Percentiles rank a stretch among this genome's conserved stretches.
Conservation (phyloP, 164 flowering plant genomes). For the Houttuynia cordata region DNA sequence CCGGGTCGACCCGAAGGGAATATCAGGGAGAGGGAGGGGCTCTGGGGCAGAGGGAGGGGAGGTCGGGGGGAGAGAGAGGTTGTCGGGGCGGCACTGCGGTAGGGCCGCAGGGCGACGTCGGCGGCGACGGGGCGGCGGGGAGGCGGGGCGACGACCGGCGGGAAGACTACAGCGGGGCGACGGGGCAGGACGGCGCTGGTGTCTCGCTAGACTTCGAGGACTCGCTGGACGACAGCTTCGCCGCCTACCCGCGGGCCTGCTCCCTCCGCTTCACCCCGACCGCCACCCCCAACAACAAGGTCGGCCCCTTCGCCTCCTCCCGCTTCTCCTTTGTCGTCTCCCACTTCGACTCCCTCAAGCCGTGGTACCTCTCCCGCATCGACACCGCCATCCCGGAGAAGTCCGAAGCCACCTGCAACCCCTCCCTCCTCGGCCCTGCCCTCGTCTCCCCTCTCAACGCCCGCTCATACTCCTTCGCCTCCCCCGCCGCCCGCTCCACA, state of each 20-base stretch:
- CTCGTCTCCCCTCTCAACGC: conserved; percentile 82
- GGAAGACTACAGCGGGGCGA: no score
- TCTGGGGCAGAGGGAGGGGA: no score
- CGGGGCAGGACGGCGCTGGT: conserved; percentile 57
- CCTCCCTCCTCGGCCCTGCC: conserved; percentile 43
- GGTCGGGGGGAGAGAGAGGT: no score
- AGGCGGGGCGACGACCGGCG: no score
- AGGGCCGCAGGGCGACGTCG: no score
- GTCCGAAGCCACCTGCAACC: conserved; percentile 13
- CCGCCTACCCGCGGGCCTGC: conserved; percentile 54
- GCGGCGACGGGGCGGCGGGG: no score
- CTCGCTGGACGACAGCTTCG: conserved; percentile 52
- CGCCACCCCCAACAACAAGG: conserved; percentile 36
- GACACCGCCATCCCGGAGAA: conserved; percentile 40
- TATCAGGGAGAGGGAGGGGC: no score
- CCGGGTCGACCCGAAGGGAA: no score
- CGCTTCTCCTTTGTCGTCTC: conserved; percentile 82
- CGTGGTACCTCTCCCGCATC: conserved; percentile 75
- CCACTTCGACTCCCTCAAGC: conserved; percentile 81
- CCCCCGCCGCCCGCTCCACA: conserved; percentile 50
- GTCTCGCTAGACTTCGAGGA: conserved; percentile 74
- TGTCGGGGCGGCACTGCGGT: no score
- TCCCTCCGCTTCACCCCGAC: conserved; percentile 66
- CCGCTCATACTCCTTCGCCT: conserved; percentile 82
- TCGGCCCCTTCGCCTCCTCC: conserved; percentile 76